Evolutionary conservation across 768 basidiomycete genomes (phyloP).

Genomic region (Pisolithus marmoratus): DNA sequence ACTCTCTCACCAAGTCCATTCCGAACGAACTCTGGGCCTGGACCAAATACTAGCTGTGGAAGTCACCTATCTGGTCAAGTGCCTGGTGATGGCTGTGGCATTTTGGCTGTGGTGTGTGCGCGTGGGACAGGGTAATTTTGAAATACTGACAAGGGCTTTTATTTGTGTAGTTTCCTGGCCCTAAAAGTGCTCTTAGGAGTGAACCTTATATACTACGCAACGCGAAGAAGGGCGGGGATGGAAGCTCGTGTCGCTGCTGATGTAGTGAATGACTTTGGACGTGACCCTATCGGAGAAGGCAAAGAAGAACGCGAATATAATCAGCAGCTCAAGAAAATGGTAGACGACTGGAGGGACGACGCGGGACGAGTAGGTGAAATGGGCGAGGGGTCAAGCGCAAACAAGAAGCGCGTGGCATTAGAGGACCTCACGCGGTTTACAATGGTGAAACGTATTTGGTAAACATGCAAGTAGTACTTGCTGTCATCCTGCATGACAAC

Average conservation of each 20-base stretch:
- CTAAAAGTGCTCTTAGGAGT: conserved; percentile 93
- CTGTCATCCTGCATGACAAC: not conserved
- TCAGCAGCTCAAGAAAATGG: conserved; percentile 65
- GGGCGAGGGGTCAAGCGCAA: conserved; percentile 45
- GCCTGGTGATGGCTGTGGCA: conserved; percentile 56
- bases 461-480: not conserved
- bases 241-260: conserved; percentile 72
- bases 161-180: conserved; percentile 56
- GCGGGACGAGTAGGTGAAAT: conserved; percentile 63
- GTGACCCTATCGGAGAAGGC: conserved; percentile 89
- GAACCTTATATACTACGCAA: conserved; percentile 79
- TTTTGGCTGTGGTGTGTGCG: conserved; percentile 81
- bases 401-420: conserved; percentile 54
- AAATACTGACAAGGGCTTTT: not conserved
- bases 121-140: conserved; percentile 7
- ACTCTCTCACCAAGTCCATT: conserved; percentile 39
- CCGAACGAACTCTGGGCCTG: conserved; percentile 38
- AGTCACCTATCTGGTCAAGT: conserved; percentile 52
- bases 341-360: conserved; percentile 68
- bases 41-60: conserved; percentile 37
- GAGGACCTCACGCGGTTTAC: conserved; percentile 93
- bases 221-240: conserved; percentile 67
- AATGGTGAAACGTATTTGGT: conserved; percentile 93
- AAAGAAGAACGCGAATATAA: conserved; percentile 86
- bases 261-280: conserved; percentile 77